Base-by-base conservation (phyloP, 2,329 filamentous ascomycete species). In the Ambrosiella cleistominuta region DNA sequence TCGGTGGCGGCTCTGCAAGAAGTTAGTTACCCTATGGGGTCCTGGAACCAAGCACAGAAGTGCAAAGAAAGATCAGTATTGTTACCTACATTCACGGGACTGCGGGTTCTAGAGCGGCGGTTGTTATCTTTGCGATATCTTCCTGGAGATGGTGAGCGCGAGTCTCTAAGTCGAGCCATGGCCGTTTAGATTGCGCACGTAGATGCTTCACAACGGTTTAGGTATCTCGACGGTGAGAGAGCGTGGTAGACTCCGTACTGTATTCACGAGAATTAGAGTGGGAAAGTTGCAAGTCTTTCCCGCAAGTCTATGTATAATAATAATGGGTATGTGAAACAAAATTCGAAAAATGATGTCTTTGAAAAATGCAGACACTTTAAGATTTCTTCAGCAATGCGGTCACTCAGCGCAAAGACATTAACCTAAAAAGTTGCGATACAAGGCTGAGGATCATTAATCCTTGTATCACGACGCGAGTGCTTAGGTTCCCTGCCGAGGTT, bases 101-200 rank as follows among this genome's bases (percentile, higher is more conserved):
- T 85, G 66, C 81, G 75, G 64, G 81, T 83, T 66, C 79, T 75
- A 64, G 75, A 77, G 61, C 79, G 76, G 62, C 75, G 74, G 64
- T 75, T 74, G 69, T 78, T 77, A 71, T 78, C 75, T 71, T 81
- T 78, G 66, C 77, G 78, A 67, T 72, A 59, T 62, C 62, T 63
- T 63, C 62, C 62, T 63, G 80, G 73, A 81, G 85, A 74, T 86
- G 86, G 87, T 90, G 86, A 91, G 86, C 86, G 78, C 74, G 78
- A 79, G 75, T 79, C 77, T 77, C 75, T 80, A 72, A 74, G 78
- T 72, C 78, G 78, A 79, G 77, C 77, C 78, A 81, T 81, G 63
- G 63, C 68, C 56, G 59, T 58, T 57, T 15, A 15, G 9, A 51
- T 17, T 27, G 9, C 12, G 47, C 47, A 51, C 47, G 47, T 11